These are phyloP conservation scores for Fragaria ananassa DNA, from an alignment of 306 rosid genomes.

Conservation along the genomic window DNA sequence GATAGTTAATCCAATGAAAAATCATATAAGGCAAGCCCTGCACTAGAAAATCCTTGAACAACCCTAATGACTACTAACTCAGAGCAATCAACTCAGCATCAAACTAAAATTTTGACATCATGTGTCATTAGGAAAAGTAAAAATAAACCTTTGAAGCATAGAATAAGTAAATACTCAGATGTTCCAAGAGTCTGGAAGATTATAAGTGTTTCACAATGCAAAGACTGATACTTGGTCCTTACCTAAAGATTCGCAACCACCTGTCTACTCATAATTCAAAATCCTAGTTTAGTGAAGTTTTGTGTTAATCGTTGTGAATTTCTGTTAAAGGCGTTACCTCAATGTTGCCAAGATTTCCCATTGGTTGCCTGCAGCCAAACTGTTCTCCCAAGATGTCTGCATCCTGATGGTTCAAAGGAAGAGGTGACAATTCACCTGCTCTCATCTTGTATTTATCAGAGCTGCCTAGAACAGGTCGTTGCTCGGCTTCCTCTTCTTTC, in stretches of 20 bases:
- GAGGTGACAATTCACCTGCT: slow-evolving; percentile 55
- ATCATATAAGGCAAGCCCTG: background rate
- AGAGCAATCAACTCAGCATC: background rate
- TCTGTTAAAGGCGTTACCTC: slow-evolving; percentile 38
- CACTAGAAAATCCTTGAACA: background rate
- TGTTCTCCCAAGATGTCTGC: slow-evolving; percentile 38
- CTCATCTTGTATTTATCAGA: slow-evolving; percentile 52
- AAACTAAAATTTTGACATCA: background rate
- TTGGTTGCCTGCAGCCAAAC: slow-evolving; percentile 46
- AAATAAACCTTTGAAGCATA: background rate
- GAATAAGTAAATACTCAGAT: background rate
- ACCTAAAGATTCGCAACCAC: background rate
- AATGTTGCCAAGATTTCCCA: slow-evolving; percentile 51
- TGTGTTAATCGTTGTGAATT: background rate
- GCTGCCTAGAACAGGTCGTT: slow-evolving; percentile 46
- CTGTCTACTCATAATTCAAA: background rate
- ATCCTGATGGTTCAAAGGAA: slow-evolving; percentile 38
- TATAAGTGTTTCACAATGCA: background rate
- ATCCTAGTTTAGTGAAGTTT: background rate
- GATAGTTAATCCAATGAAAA: too few relatives aligned
- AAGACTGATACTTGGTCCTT: background rate
- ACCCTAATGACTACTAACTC: background rate
- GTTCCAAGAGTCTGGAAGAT: background rate
- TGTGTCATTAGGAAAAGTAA: background rate
- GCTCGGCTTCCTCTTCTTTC: slow-evolving; percentile 58